Percentiles rank a stretch among this genome's conserved stretches.
Conservation (phyloP, 371 early-diverging fungal species). For the Rhizopus sp. region DNA sequence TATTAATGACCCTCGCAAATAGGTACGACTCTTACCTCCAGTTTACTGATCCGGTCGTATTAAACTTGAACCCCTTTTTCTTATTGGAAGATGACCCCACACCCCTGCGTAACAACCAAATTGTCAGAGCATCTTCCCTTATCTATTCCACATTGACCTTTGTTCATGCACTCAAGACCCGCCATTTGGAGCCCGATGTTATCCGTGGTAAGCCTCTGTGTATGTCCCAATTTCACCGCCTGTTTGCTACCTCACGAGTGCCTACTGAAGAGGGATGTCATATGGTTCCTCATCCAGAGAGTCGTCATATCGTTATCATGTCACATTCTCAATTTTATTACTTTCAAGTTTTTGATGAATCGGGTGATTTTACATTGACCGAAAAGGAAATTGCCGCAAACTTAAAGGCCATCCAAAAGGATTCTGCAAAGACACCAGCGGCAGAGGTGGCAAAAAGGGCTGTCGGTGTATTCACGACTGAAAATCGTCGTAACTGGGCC, state of each 20-base stretch:
- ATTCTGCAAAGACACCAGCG: conserved; percentile 36
- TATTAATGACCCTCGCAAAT: not conserved
- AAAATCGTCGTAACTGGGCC: conserved; percentile 77
- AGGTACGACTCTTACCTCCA: conserved; percentile 55
- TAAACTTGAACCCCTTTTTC: conserved; percentile 54
- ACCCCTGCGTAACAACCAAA: conserved; percentile 48
- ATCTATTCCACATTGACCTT: conserved; percentile 58
- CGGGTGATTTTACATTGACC: conserved; percentile 37
- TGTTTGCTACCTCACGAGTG: conserved; percentile 63
- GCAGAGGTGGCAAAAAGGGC: conserved; percentile 38
- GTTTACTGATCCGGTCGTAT: conserved; percentile 46
- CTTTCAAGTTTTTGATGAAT: conserved; percentile 61
- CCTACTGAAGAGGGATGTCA: conserved; percentile 54
- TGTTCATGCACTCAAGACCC: conserved; percentile 42
- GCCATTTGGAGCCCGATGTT: conserved; percentile 64
- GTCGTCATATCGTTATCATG: conserved; percentile 62
- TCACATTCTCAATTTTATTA: conserved; percentile 66
- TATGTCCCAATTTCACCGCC: conserved; percentile 64
- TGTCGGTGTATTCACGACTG: conserved; percentile 67
- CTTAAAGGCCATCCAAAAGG: conserved; percentile 40
- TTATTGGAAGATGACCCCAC: conserved; percentile 56
- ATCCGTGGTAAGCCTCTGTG: conserved; percentile 63
- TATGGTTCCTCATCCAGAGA: conserved; percentile 45
- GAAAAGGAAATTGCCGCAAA: conserved; percentile 54
- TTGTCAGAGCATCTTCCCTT: conserved; percentile 51